Base-by-base conservation (phyloP, 208 protist genomes). In the Herpetomonas samuelpessoai region DNA sequence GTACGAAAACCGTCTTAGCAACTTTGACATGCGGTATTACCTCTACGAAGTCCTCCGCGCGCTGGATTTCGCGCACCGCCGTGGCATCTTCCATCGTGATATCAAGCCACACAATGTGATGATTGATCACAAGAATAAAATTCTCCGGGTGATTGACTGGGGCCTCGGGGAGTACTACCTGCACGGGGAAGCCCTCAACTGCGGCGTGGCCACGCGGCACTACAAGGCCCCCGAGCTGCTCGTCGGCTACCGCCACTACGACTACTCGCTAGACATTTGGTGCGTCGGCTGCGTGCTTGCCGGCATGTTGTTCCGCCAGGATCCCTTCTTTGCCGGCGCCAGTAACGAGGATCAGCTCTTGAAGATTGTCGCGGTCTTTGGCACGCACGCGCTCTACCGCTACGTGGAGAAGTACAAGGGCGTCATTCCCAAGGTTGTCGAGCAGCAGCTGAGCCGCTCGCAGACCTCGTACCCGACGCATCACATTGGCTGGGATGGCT, bases 231-330 rank as follows among this genome's bases (percentile, higher is more conserved):
- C 98, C 1, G 98, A 99, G 83, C 79, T 99, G 46, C 85, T 99
- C 0, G 85, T 99, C 6, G 97, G 99, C 57, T 86, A 99, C 57
- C 87, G 96, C 47, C 83, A 98, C 46, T 99, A 99, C 76, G 98
- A 99, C 78, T 99, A 99, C 77, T 97, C 92, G 38, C 78, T 99
- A 0, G 99, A 99, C 73, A 98, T 99, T 57, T 99, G 98, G 98
- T 96, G 83, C 60, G 68, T 99, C 9, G 98, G 98, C 31, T 99
- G 97, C 71, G 98, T 99, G 79, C 96, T 99, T 46, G 98, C 98
- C 1, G 97, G 95, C 27, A 97, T 99, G 82, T 92, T 99, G 35
- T 99, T 99, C 82, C 74, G 79, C 47, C 91, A 95, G 57, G 97
- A 99, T 48, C 98, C 99, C 19, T 99, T 99, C 73, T 99, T 99